Evolutionary conservation across 1,139 yeast species (phyloP), one percentile per base, ranked within the genome.

Genomic region (Kodamaea derodonti): DNA sequence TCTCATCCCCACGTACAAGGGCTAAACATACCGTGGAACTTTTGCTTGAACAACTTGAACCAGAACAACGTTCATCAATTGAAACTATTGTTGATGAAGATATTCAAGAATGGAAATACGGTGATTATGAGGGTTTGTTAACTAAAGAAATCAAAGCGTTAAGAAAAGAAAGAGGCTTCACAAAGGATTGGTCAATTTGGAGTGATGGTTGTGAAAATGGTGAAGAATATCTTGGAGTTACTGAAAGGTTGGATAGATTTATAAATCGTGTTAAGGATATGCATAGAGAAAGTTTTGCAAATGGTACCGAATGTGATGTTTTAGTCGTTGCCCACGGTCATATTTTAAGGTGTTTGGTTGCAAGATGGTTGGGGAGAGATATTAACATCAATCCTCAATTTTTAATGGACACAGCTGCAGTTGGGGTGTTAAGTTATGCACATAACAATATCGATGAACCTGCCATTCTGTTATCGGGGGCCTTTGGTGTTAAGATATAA

Each of bases 71-170:
- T 42, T 55, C 68, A 14, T 51, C 62, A 13, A 67, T 80, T 35
- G 62, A 68, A 3, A 51, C 74, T 27, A 58, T 63, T 30, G 75
- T 75, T 14, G 90, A 84, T 43, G 78, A 84, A 33, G 83, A 82
- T 48, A 61, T 87, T 33, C 72, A 94, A 45, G 97, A 90, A 62
- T 90, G 97, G 97, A 94, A 86, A 47, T 90, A 90, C 52, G 97
- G 97, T 47, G 94, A 85, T 50, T 90, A 90, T 57, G 97, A 90
- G 64, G 97, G 97, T 4, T 60, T 81, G 48, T 58, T 70, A 37
- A 84, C 95, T 1, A 59, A 64, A 11, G 78, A 88, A 47, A 88
- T 90, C 54, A 64, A 72, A 28, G 71, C 65, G 9, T 56, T 76
- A 45, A 75, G 97, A 49, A 62, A 64, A 30, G 54, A 62, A 14